These are phyloP conservation scores for Penicillium rolfsii DNA, from an alignment of 2,329 filamentous ascomycete genomes.

Conservation along the genomic window DNA sequence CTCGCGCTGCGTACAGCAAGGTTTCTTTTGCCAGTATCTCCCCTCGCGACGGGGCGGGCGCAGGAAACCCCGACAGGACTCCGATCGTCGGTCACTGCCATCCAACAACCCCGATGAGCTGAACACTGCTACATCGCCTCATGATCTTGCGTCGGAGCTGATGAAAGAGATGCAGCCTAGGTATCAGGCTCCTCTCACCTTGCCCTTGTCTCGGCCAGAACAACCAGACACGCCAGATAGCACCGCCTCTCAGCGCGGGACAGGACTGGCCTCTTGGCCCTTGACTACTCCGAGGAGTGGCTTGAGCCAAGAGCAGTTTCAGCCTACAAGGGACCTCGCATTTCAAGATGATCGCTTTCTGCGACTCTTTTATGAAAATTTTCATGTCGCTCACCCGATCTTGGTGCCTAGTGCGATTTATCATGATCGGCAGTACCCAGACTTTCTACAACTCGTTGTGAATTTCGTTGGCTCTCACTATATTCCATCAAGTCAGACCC, in stretches of 20 bases:
- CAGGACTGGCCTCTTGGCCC: slow-evolving; percentile 27
- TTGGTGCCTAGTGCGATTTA: slow-evolving; percentile 52
- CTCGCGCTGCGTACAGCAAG: slow-evolving; percentile 63
- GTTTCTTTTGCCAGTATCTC: slow-evolving; percentile 67
- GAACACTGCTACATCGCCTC: slow-evolving; percentile 16
- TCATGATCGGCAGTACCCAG: slow-evolving; percentile 46
- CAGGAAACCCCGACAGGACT: slow-evolving; percentile 37
- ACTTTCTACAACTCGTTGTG: slow-evolving; percentile 54
- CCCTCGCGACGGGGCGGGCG: slow-evolving; percentile 67
- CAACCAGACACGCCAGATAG: slow-evolving; percentile 28
- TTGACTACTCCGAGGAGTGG: slow-evolving; percentile 25
- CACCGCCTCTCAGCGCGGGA: slow-evolving; percentile 23
- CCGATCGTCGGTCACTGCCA: slow-evolving; percentile 18
- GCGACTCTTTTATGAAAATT: slow-evolving; percentile 57
- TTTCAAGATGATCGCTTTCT: slow-evolving; percentile 42
- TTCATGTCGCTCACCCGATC: slow-evolving; percentile 59
- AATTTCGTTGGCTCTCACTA: slow-evolving; percentile 59
- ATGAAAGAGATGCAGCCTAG: slow-evolving; percentile 7
- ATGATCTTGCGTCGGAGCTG: not conserved
- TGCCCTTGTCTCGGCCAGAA: slow-evolving; percentile 8
- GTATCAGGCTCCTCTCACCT: slow-evolving; percentile 15
- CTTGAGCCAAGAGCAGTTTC: slow-evolving; percentile 17
- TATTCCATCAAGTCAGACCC: slow-evolving; percentile 37
- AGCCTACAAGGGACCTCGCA: slow-evolving; percentile 21
- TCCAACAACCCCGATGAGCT: slow-evolving; percentile 15